Percentiles rank a stretch among this genome's conserved stretches.
These are phyloP conservation scores for Colletotrichum falcatum DNA, from an alignment of 2,329 filamentous ascomycete genomes.

Conservation along the genomic window DNA sequence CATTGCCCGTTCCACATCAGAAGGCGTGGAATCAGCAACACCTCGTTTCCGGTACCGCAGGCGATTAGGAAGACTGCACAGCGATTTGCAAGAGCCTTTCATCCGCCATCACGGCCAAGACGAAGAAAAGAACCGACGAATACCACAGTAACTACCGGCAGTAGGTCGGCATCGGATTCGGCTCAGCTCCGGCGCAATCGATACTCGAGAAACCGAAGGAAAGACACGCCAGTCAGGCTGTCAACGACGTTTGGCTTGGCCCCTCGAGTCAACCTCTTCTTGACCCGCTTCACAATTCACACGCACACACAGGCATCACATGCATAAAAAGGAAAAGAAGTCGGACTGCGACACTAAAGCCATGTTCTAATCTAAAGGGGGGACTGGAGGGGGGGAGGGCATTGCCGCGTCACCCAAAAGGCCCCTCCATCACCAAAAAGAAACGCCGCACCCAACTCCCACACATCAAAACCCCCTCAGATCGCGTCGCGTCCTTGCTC, in stretches of 20 bases:
- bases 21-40: too few relatives aligned
- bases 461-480: background rate
- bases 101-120: slow-evolving; percentile 17
- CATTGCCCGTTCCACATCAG: too few relatives aligned
- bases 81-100: too few relatives aligned
- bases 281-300: background rate
- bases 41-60: too few relatives aligned
- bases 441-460: too few relatives aligned
- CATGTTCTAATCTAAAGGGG: background rate
- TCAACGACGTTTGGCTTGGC: fast-evolving
- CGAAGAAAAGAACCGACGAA: slow-evolving; percentile 28
- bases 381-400: too few relatives aligned
- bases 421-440: background rate
- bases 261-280: background rate
- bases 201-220: slow-evolving; percentile 4
- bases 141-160: slow-evolving; percentile 37
- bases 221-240: slow-evolving; percentile 30
- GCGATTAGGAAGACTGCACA: too few relatives aligned
- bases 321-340: background rate
- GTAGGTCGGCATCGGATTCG: background rate
- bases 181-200: fast-evolving
- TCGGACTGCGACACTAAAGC: background rate
- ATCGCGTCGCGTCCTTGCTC: too few relatives aligned
- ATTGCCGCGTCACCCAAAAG: background rate
- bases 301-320: background rate